A percentile compares a stretch with the other conserved stretches of the same genome.
phyloP scores from a whole-genome alignment of 192 early-diverging fungal species.

The Coemansia erecta region DNA sequence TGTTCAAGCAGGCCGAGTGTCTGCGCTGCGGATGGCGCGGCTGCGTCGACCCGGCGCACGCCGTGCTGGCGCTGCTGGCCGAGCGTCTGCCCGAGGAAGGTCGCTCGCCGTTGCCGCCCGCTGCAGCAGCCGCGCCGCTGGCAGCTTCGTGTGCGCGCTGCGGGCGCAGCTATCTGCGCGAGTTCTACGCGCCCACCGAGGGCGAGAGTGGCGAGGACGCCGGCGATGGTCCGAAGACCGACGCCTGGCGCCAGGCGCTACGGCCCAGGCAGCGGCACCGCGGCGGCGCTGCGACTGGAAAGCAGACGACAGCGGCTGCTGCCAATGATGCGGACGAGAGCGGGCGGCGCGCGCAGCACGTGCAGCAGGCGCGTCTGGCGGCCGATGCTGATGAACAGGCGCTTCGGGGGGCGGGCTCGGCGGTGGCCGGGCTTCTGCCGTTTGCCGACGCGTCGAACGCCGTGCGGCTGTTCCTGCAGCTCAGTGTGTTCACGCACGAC shows the following conservation, averaged over 20 bases:
- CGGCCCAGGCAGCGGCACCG: no score
- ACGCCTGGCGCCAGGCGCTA: constrained; percentile 14
- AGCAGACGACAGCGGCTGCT: no score
- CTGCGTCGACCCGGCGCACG: constrained; percentile 33
- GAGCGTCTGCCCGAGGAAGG: no score
- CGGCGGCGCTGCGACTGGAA: no score
- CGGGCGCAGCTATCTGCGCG: constrained; percentile 42
- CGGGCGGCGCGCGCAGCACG: constrained; percentile 6
- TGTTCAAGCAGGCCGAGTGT: constrained; percentile 51
- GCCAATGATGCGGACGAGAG: not conserved
- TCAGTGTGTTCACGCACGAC: constrained; percentile 38
- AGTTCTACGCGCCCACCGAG: constrained; percentile 53
- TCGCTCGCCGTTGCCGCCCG: no score
- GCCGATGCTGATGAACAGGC: constrained; percentile 3
- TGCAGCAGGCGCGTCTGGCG: constrained; percentile 5
- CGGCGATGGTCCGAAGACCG: not conserved
- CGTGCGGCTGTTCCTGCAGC: constrained; percentile 41
- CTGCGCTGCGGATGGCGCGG: constrained; percentile 50
- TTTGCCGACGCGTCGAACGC: constrained; percentile 41
- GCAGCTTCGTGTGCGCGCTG: constrained; percentile 40
- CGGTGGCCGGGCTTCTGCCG: constrained; percentile 11
- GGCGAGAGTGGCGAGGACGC: constrained; percentile 26
- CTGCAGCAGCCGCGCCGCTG: constrained; percentile 6
- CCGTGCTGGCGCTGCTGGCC: constrained; percentile 18
- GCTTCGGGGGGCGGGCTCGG: constrained; percentile 3